Evolutionary conservation across 352 stramenopile species (phyloP).

Genomic region (Globisporangium radiosum): DNA sequence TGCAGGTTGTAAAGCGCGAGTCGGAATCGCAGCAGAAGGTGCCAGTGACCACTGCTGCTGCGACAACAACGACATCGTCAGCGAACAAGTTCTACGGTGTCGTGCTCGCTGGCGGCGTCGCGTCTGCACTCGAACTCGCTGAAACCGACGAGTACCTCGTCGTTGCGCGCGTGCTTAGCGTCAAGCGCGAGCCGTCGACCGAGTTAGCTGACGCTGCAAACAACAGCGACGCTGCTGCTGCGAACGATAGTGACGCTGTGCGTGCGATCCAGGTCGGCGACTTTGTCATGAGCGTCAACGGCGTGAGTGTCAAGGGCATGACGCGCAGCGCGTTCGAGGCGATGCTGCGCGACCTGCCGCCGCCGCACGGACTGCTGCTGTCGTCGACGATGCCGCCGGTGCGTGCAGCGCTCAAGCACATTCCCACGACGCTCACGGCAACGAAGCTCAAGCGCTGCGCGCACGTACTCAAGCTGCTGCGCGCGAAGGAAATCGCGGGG

Average conservation of each 20-base stretch:
- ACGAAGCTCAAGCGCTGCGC: slow-evolving; percentile 61
- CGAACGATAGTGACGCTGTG: background rate
- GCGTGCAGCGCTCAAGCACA: slow-evolving; percentile 48
- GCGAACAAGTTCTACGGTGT: slow-evolving; percentile 40
- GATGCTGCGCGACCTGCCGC: slow-evolving; percentile 17
- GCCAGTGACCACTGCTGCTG: slow-evolving; percentile 3
- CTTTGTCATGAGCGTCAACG: slow-evolving; percentile 51
- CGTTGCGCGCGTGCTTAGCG: slow-evolving; percentile 25
- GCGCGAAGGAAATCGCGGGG: slow-evolving; percentile 64
- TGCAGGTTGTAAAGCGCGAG: background rate
- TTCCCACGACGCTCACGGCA: slow-evolving; percentile 47
- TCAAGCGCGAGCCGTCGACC: slow-evolving; percentile 1
- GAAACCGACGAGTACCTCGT: slow-evolving; percentile 34
- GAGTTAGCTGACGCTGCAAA: slow-evolving; percentile 3
- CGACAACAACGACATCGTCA: slow-evolving; percentile 1
- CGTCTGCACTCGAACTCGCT: slow-evolving; percentile 26
- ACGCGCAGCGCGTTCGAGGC: slow-evolving; percentile 24
- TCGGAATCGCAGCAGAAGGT: background rate
- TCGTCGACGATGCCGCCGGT: slow-evolving; percentile 30
- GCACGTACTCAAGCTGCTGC: slow-evolving; percentile 70
- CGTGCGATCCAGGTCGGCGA: slow-evolving; percentile 20
- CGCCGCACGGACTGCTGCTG: slow-evolving; percentile 54
- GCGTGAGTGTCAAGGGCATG: slow-evolving; percentile 32
- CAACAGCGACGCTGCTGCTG: slow-evolving; percentile 5
- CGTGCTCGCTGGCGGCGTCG: slow-evolving; percentile 33